Base-by-base conservation (phyloP, 257 asterid species). In the Sherardia arvensis region DNA sequence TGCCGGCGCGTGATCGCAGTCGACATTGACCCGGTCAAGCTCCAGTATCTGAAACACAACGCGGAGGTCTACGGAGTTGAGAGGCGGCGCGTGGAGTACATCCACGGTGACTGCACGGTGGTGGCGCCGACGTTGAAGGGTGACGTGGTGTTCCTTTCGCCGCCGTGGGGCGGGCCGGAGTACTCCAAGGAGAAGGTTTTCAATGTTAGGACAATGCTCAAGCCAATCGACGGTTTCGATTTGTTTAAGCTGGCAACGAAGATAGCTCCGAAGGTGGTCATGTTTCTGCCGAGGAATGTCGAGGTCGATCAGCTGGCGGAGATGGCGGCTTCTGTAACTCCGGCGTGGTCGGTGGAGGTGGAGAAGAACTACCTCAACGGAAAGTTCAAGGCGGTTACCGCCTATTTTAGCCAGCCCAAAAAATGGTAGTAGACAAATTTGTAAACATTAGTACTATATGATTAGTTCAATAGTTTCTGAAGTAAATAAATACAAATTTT, bases 151-250 rank as follows among this genome's bases (percentile, higher is more conserved):
- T 87, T 83, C 59, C 69, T 87, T 86, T 87, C 97, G 28, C 97
- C 97, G n/a, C 97, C 97, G 21, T 90, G 95, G 95, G 97, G 97
- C 28, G 97, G 97, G 62, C 97, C 95, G 21, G 87, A 76, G 66
- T 90, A 90, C 73, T 59, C 78, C 61, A 87, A 83, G 74, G 85
- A 74, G 47, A 70, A 77, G 74, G 81, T 66, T 73, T 87, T 87
- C 28, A 90, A 87, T 64, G 71, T 90, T 65, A 71, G 72, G 69
- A 74, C 80, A 32, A 90, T 90, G 97, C 90, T 87, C 43, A 82
- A 73, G 89, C 95, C 97, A 8, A 82, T 53, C 53, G 87, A 81
- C 15, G 97, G 95, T 68, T 70, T 76, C 61, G 62, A 40, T 47
- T 82, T 87, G 70, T 87, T 87, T 62, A 27, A 70, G 60, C 66